Percentiles rank a stretch among this genome's conserved stretches.
Conservation (phyloP, 139 green algal species). For the Micractinium sp. region DNA sequence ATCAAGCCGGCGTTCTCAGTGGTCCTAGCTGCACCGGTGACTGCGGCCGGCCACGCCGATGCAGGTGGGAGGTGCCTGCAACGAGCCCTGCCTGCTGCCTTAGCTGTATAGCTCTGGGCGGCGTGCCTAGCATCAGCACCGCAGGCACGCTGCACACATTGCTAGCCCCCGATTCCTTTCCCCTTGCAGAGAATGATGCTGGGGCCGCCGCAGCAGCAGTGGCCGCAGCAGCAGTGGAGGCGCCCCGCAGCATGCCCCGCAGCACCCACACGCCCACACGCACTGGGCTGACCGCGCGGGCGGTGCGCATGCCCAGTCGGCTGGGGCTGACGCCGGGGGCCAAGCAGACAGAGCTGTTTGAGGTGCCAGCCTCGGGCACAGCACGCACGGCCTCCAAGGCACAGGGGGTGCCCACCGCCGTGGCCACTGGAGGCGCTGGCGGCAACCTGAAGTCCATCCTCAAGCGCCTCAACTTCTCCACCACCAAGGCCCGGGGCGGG, state of each 20-base stretch:
- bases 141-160: background rate
- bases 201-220: background rate
- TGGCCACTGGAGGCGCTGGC: background rate
- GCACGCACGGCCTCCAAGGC: background rate
- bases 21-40: background rate
- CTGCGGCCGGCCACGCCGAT: background rate
- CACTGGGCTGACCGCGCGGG: constrained; percentile 28
- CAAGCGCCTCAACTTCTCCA: constrained; percentile 30
- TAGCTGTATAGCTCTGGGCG: background rate
- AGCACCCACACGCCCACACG: constrained; percentile 29
- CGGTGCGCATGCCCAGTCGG: constrained; percentile 27
- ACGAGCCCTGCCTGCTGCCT: background rate
- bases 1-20: background rate
- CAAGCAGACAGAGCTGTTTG: constrained; percentile 15
- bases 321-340: constrained; percentile 19
- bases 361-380: background rate
- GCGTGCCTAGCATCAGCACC: background rate
- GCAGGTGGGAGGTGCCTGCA: background rate
- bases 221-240: background rate
- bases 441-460: constrained; percentile 25
- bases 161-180: background rate
- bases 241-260: background rate
- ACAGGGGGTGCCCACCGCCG: background rate
- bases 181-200: background rate
- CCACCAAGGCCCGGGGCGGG: background rate